Conservation (phyloP, 495 filamentous ascomycete species). For the Daldinia vernicosa region DNA sequence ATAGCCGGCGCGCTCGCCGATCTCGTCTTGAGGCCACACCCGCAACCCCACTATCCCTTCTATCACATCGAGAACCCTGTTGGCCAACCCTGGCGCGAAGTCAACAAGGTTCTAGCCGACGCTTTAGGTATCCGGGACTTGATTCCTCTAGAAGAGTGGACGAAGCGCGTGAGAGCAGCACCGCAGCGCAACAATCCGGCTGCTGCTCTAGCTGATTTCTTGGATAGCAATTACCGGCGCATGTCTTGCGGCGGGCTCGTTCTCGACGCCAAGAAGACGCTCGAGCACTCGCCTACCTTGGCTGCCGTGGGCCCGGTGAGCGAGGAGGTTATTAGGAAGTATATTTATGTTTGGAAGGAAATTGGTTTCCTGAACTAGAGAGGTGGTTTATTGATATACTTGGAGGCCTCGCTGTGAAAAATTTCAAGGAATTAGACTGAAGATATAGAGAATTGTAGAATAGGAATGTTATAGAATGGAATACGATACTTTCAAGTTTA, state of each 20-base stretch:
- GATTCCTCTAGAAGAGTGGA: slow-evolving; percentile 60
- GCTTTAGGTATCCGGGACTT: slow-evolving; percentile 54
- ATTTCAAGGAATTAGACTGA: neutral
- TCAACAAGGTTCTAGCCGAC: slow-evolving; percentile 53
- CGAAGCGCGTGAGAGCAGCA: slow-evolving; percentile 51
- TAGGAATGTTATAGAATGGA: neutral
- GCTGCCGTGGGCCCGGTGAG: slow-evolving; percentile 48
- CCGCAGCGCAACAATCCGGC: slow-evolving; percentile 60
- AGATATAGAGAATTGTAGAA: neutral
- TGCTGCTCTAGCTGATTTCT: slow-evolving; percentile 54
- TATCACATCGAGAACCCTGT: slow-evolving; percentile 68
- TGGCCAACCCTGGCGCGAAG: slow-evolving; percentile 58
- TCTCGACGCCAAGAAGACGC: slow-evolving; percentile 50
- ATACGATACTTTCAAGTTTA: too few relatives aligned
- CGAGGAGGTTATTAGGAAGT: slow-evolving; percentile 51
- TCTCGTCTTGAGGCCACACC: slow-evolving; percentile 3
- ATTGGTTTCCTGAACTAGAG: slow-evolving; percentile 42
- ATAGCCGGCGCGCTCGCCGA: slow-evolving; percentile 50
- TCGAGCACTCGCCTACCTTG: slow-evolving; percentile 58
- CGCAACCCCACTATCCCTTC: slow-evolving; percentile 46
- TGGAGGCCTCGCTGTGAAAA: neutral
- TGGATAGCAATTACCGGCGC: slow-evolving; percentile 59
- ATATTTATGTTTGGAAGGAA: slow-evolving; percentile 56
- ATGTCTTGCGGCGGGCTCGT: slow-evolving; percentile 65
- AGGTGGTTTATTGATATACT: neutral